phyloP scores from a whole-genome alignment of 176 grass and related monocot species.

The Rhynchospora pubera region DNA sequence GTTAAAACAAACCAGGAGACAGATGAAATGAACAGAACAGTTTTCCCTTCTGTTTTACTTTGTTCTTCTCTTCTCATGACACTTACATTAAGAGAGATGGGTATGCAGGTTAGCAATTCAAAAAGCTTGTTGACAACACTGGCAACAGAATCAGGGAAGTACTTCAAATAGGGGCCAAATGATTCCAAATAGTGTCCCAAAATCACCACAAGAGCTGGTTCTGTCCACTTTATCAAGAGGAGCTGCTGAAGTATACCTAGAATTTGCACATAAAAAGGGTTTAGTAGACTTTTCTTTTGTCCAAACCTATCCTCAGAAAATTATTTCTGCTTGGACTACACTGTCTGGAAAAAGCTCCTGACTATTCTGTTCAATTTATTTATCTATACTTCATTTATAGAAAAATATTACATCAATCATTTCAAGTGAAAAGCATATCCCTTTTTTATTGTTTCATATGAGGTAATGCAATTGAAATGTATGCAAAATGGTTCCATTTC shows the following conservation, averaged over 20 bases:
- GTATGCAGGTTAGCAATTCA: slow-evolving; percentile 79
- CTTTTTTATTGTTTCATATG: not conserved
- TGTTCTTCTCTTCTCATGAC: not conserved
- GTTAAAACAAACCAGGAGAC: not conserved
- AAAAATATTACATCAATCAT: slow-evolving; percentile 4
- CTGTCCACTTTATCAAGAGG: slow-evolving; percentile 79
- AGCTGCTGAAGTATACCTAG: slow-evolving; percentile 84
- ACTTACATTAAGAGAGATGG: slow-evolving; percentile 64
- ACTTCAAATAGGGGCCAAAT: slow-evolving; percentile 70
- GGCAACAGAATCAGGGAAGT: slow-evolving; percentile 79
- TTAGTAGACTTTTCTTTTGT: not conserved
- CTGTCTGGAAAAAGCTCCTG: not conserved
- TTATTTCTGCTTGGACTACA: not conserved
- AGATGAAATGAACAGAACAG: not conserved
- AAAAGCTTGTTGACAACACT: slow-evolving; percentile 94
- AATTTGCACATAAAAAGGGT: slow-evolving; percentile 14
- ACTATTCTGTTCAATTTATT: not conserved
- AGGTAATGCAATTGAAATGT: not conserved
- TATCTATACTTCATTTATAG: not conserved
- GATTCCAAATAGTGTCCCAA: slow-evolving; percentile 91
- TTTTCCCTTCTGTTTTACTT: not conserved
- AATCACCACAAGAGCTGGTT: slow-evolving; percentile 60
- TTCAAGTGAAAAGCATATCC: not conserved
- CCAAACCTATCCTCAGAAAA: slow-evolving; percentile 25
- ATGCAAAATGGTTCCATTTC: not conserved